phyloP scores from a whole-genome alignment of 495 filamentous ascomycete species.

The Haplographium delicatum region DNA sequence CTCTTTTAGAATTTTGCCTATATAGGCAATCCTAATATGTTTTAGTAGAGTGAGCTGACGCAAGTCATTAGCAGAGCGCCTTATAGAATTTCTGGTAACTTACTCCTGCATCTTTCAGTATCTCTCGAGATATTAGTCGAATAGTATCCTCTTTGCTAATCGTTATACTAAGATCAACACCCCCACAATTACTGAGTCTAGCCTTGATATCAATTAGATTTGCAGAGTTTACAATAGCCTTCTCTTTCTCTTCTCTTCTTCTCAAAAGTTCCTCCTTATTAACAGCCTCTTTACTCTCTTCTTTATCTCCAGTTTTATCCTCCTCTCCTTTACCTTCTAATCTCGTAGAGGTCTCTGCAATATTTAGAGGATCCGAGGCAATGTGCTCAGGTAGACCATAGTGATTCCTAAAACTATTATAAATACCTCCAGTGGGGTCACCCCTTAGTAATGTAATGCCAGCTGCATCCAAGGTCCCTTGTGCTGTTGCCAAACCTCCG shows the following conservation, averaged over 20 bases:
- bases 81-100: conserved; percentile 34
- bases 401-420: conserved; percentile 69
- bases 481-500: conserved; percentile 60
- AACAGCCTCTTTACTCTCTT: conserved; percentile 3
- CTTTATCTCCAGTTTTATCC: conserved; percentile 3
- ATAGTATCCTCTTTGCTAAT: conserved; percentile 59
- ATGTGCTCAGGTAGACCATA: conserved; percentile 75
- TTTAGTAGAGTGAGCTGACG: conserved; percentile 44
- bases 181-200: conserved; percentile 58
- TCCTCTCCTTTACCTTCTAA: conserved; percentile 23
- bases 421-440: conserved; percentile 66
- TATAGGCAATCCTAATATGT: conserved; percentile 65
- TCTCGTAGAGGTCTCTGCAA: conserved; percentile 40
- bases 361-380: conserved; percentile 67
- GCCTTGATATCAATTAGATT: conserved; percentile 50
- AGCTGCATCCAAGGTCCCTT: conserved; percentile 70
- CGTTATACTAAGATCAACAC: conserved; percentile 50
- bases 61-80: background rate
- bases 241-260: conserved; percentile 62
- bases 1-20: conserved; percentile 75
- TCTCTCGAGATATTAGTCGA: conserved; percentile 51
- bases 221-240: conserved; percentile 32
- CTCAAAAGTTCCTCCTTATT: conserved; percentile 17
- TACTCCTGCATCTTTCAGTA: conserved; percentile 63
- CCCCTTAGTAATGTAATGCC: conserved; percentile 76